Evolutionary conservation across 1,284 basidiomycete genomes (phyloP), one percentile per base, ranked within the genome.

Genomic region (Schizophyllum commune): DNA sequence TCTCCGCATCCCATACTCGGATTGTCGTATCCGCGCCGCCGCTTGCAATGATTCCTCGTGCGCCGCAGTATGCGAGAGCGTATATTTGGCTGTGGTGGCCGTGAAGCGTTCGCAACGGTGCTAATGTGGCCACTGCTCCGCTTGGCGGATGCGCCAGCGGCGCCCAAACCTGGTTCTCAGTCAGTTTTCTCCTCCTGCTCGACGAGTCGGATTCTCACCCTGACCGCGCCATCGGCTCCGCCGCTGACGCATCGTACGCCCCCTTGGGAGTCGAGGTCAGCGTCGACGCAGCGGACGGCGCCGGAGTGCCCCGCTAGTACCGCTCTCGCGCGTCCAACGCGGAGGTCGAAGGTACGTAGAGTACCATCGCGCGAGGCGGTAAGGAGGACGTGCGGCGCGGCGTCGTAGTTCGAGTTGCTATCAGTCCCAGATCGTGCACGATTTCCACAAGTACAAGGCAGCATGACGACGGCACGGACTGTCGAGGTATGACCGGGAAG

Each of bases 81-180:
- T 98, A 98, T 52, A 99, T 92, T 74, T 96, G 92, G 70, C 93
- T 89, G 64, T 88, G 86, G 73, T 99, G 96, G 0, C 96, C 96
- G n/a, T 82, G 71, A 51, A 98, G 84, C 21, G 93, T 83, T 63
- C 92, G 90, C 39, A 47, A 47, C 39, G 39, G 39, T 47, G 39
- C 39, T 17, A 47, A 47, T 13, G 39, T 47, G 9, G 39, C 39
- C 13, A 17, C 39, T 17, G 39, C 39, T 2, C 39, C 39, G 9
- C 39, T 47, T 11, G 39, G 39, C 4, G 39, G 39, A 47, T 47
- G 39, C 39, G 39, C 39, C 4, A 47, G 39, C 9, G 39, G 39
- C 17, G 39, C 39, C 39, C 39, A 47, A 8, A 47, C 17, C 39
- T 47, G 8, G 8, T 4, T 13, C 39, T 4, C 8, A 3, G 8